These are phyloP conservation scores for Cenchrus fungigraminus DNA, from an alignment of 176 grass and related monocot genomes.

Conservation along the genomic window DNA sequence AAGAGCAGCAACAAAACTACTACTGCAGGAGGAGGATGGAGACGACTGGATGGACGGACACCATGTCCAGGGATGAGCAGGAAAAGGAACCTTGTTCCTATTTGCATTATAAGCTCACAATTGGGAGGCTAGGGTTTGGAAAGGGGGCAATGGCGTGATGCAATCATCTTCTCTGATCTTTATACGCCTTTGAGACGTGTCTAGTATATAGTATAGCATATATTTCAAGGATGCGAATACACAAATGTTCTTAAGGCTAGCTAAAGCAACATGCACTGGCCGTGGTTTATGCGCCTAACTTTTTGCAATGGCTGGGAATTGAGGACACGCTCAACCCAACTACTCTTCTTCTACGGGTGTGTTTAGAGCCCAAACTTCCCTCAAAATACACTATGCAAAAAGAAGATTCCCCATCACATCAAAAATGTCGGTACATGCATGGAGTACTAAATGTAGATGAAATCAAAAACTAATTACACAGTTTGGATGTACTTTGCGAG, in stretches of 20 bases:
- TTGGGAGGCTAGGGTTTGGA: not conserved
- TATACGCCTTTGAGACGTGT: no score
- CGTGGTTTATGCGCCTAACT: slow-evolving; percentile 10
- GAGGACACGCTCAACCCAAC: slow-evolving; percentile 2
- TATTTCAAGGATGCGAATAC: not conserved
- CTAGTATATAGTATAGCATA: not conserved
- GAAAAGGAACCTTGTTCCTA: not conserved
- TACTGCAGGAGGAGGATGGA: no score
- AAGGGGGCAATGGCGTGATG: not conserved
- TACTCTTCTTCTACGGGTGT: no score
- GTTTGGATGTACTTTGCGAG: no score
- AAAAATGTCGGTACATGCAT: no score
- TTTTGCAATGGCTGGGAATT: not conserved
- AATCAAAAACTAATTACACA: no score
- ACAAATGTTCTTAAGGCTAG: not conserved
- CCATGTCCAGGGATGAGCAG: not conserved
- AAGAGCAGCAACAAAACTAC: not conserved
- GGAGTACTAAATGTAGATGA: no score
- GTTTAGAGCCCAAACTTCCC: no score
- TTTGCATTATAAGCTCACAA: not conserved
- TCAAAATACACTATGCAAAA: no score
- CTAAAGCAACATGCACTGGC: not conserved
- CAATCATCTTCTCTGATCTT: not conserved
- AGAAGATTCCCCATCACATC: no score
- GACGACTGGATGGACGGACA: not conserved